phyloP scores from a whole-genome alignment of 768 basidiomycete species.

The Podaxis sp. region DNA sequence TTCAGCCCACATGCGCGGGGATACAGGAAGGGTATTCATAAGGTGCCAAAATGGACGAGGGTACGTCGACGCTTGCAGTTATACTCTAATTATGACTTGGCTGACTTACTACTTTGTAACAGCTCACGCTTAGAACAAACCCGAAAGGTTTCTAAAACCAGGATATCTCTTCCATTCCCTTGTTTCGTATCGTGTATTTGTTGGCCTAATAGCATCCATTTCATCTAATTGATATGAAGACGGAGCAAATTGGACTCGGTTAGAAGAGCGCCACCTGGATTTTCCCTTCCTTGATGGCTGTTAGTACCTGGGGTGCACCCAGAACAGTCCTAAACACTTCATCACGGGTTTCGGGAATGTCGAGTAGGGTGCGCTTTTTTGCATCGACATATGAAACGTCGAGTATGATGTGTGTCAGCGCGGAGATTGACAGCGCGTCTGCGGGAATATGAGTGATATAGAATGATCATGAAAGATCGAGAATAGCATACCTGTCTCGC shows the following conservation, averaged over 20 bases:
- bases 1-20: slow-evolving; percentile 69
- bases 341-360: slow-evolving; percentile 82
- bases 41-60: slow-evolving; percentile 96
- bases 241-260: slow-evolving; percentile 15
- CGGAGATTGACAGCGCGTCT: slow-evolving; percentile 74
- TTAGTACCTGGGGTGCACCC: slow-evolving; percentile 57
- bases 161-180: slow-evolving; percentile 11
- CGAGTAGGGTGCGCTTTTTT: slow-evolving; percentile 74
- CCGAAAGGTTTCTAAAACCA: slow-evolving; percentile 82
- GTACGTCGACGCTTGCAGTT: slow-evolving; percentile 42
- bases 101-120: slow-evolving; percentile 1
- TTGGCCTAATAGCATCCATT: slow-evolving; percentile 12
- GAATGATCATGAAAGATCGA: not conserved
- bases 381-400: slow-evolving; percentile 73
- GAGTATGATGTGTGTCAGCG: slow-evolving; percentile 82
- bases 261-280: slow-evolving; percentile 82
- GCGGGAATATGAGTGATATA: slow-evolving; percentile 15
- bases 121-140: slow-evolving; percentile 87
- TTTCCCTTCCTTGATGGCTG: slow-evolving; percentile 68
- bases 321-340: slow-evolving; percentile 78
- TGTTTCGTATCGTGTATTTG: slow-evolving; percentile 22
- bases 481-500: slow-evolving; percentile 56
- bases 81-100: not conserved
- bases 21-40: slow-evolving; percentile 94
- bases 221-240: slow-evolving; percentile 9